Percentiles rank a stretch among this genome's conserved stretches.
phyloP scores from a whole-genome alignment of 805 yeast genomes.

The Kuraishia capsulata region DNA sequence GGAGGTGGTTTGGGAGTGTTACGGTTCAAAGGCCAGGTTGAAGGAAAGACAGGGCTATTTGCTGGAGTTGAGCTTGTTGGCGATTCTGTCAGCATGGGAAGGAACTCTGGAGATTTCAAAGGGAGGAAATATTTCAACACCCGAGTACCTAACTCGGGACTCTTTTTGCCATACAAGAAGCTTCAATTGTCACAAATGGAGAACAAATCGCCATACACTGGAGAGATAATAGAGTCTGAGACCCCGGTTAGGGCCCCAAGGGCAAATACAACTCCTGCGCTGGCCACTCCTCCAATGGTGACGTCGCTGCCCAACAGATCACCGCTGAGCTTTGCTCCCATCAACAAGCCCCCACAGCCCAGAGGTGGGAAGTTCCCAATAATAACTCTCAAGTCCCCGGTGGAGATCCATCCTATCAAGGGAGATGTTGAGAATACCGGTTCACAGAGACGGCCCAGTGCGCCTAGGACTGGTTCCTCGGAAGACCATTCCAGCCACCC shows the following conservation, averaged over 20 bases:
- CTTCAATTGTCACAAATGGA: slow-evolving; percentile 14
- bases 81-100: slow-evolving; percentile 55
- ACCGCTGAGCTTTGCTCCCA: background rate
- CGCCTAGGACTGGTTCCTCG: background rate
- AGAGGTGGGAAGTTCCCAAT: no score
- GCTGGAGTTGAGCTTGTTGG: slow-evolving; percentile 87
- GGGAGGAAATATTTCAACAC: slow-evolving; percentile 67
- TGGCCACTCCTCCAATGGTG: no score
- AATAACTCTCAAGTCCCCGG: no score
- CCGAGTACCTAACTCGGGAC: slow-evolving; percentile 54
- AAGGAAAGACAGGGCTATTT: slow-evolving; percentile 63
- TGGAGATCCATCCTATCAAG: no score
- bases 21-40: slow-evolving; percentile 63
- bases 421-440: no score
- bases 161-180: slow-evolving; percentile 57
- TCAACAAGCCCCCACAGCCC: background rate
- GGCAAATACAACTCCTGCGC: slow-evolving; percentile 6
- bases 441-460: background rate
- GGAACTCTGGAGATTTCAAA: slow-evolving; percentile 76
- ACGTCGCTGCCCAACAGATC: background rate
- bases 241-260: background rate
- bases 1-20: slow-evolving; percentile 64
- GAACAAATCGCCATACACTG: slow-evolving; percentile 10
- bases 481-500: background rate
- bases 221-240: slow-evolving; percentile 6